phyloP scores from a whole-genome alignment of 148 eudicot genomes.

The Polygonum aviculare region DNA sequence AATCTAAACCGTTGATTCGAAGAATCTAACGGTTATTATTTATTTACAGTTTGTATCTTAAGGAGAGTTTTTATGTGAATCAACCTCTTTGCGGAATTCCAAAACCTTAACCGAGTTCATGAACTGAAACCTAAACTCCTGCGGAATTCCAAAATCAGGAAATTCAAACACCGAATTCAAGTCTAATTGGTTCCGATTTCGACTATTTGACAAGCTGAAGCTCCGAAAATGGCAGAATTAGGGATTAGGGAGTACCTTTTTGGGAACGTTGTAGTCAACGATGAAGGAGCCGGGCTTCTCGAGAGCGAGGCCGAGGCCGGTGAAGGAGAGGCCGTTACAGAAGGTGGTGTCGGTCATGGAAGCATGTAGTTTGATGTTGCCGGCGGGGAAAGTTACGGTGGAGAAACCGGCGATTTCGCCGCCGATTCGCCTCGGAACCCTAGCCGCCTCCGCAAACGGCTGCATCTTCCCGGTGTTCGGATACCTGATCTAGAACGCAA shows the following conservation, averaged over 20 bases:
- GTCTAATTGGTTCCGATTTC: neutral
- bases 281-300: conserved; percentile 77
- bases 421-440: no score
- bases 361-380: conserved; percentile 70
- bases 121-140: conserved; percentile 86
- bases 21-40: no score
- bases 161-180: neutral
- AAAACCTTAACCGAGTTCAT: conserved; percentile 66
- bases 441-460: no score
- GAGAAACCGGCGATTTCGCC: conserved; percentile 47
- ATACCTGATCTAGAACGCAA: no score
- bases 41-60: no score
- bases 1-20: no score
- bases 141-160: neutral
- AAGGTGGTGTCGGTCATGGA: conserved; percentile 75
- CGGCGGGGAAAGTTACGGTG: conserved; percentile 50
- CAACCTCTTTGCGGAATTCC: no score
- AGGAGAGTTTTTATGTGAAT: no score
- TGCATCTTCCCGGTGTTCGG: no score
- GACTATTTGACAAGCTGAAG: neutral
- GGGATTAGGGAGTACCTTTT: conserved; percentile 30
- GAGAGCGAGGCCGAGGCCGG: conserved; percentile 55
- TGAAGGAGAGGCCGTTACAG: conserved; percentile 57
- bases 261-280: conserved; percentile 73
- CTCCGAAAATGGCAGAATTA: neutral